Percentiles rank a stretch among this genome's conserved stretches.
These are phyloP conservation scores for Aspergillus ruber DNA, from an alignment of 2,329 filamentous ascomycete species.

Conservation along the genomic window DNA sequence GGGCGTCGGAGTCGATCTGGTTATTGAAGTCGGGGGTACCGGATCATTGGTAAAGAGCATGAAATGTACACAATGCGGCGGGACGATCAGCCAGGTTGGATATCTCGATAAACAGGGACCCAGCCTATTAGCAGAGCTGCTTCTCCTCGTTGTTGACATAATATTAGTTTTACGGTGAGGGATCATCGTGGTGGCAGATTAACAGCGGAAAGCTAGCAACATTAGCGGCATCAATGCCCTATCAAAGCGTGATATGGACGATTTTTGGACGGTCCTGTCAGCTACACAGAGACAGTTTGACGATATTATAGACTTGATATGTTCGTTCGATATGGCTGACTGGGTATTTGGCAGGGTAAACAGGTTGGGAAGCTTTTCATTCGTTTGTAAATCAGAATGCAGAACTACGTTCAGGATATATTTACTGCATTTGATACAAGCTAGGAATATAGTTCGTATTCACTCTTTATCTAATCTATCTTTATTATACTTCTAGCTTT, in stretches of 20 bases:
- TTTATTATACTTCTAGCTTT: too few relatives aligned
- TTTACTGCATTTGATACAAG: too few relatives aligned
- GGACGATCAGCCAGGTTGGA: conserved; percentile 39
- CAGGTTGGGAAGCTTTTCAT: conserved; percentile 40
- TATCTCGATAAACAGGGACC: conserved; percentile 31
- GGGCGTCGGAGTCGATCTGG: conserved; percentile 30
- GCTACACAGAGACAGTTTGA: conserved; percentile 18
- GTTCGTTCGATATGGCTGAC: conserved; percentile 34
- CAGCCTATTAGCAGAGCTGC: conserved; percentile 26
- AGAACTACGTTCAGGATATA: too few relatives aligned
- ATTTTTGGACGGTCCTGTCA: conserved; percentile 31
- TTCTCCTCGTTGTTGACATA: conserved; percentile 34
- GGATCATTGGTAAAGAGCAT: conserved; percentile 35
- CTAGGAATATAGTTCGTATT: too few relatives aligned
- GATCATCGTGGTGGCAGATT: neutral
- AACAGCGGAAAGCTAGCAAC: neutral
- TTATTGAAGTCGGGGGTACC: conserved; percentile 37
- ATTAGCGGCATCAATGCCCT: conserved; percentile 37
- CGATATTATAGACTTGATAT: conserved; percentile 36
- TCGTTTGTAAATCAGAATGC: neutral
- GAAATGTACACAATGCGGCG: conserved; percentile 36
- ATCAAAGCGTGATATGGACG: conserved; percentile 36
- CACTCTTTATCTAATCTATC: too few relatives aligned
- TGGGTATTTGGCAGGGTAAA: conserved; percentile 40
- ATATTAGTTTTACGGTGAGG: conserved; percentile 26